Evolutionary conservation across 1,284 basidiomycete genomes (phyloP).

Genomic region (Neonothopanus nambi): DNA sequence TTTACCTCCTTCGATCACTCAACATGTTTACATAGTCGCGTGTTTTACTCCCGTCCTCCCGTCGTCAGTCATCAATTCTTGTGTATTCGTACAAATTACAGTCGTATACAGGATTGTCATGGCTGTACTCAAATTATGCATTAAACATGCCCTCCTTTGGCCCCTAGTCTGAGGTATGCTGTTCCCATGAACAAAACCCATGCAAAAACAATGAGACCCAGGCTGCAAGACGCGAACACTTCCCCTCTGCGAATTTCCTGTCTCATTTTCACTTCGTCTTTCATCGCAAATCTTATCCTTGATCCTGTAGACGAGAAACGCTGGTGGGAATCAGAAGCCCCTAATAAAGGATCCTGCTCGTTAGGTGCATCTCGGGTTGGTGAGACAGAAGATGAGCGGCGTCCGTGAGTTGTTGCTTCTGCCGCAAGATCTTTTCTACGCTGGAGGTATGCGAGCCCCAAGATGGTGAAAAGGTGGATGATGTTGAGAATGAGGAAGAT

Average conservation of each 20-base stretch:
- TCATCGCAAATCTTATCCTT: slow-evolving; percentile 15
- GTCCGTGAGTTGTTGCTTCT: slow-evolving; percentile 16
- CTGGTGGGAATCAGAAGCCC: slow-evolving; percentile 8
- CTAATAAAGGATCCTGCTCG: slow-evolving; percentile 18
- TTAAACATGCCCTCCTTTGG: slow-evolving; percentile 25
- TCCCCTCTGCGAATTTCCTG: slow-evolving; percentile 49
- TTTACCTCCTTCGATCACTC: too few relatives aligned
- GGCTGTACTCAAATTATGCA: too few relatives aligned
- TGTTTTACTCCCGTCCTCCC: too few relatives aligned
- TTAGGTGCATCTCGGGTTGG: slow-evolving; percentile 14
- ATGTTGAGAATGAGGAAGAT: slow-evolving; percentile 61
- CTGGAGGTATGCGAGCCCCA: slow-evolving; percentile 49
- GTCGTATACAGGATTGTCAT: too few relatives aligned
- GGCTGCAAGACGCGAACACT: slow-evolving; percentile 47
- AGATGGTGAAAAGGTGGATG: slow-evolving; percentile 54
- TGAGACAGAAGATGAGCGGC: slow-evolving; percentile 11
- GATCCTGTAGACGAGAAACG: slow-evolving; percentile 20
- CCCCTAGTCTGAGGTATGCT: slow-evolving; percentile 57
- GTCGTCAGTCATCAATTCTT: too few relatives aligned
- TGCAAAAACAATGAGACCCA: slow-evolving; percentile 48
- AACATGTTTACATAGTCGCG: too few relatives aligned
- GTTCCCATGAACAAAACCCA: slow-evolving; percentile 71
- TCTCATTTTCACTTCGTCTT: slow-evolving; percentile 29
- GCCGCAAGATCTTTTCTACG: slow-evolving; percentile 32
- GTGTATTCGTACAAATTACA: too few relatives aligned